These are phyloP conservation scores for Fusarium sp. DNA, from an alignment of 2,329 filamentous ascomycete species.

Conservation along the genomic window DNA sequence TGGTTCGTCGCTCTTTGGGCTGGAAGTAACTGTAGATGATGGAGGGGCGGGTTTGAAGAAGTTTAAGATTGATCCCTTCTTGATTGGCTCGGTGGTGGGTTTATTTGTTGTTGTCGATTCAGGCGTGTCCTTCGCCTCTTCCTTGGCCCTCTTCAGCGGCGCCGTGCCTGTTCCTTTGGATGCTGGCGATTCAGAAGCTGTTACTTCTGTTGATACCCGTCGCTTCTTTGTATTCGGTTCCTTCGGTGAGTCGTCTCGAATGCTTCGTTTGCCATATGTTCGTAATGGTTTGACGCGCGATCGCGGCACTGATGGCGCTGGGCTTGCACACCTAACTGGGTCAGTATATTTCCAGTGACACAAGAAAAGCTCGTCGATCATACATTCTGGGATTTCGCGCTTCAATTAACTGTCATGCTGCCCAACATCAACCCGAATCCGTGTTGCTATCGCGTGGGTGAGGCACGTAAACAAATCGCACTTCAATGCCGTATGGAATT, in stretches of 20 bases:
- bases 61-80: constrained; percentile 54
- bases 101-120: neutral
- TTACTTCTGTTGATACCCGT: constrained; percentile 6
- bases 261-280: constrained; percentile 56
- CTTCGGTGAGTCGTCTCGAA: constrained; percentile 40
- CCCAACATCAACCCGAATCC: neutral
- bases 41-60: constrained; percentile 55
- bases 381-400: constrained; percentile 8
- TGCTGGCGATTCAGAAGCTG: neutral
- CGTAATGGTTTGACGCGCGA: constrained; percentile 52
- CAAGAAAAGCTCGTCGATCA: fast-evolving
- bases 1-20: constrained; percentile 29
- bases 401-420: constrained; percentile 19
- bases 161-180: neutral
- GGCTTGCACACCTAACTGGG: constrained; percentile 47
- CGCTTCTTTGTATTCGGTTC: constrained; percentile 43
- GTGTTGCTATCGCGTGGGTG: neutral
- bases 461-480: neutral
- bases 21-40: constrained; percentile 6
- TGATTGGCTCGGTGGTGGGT: neutral
- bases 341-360: constrained; percentile 1
- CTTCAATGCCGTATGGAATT: fast-evolving
- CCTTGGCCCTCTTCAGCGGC: neutral
- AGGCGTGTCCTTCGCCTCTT: neutral
- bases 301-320: constrained; percentile 40